Conservation (phyloP, 805 yeast species). For the Kazachstania taianensis region DNA sequence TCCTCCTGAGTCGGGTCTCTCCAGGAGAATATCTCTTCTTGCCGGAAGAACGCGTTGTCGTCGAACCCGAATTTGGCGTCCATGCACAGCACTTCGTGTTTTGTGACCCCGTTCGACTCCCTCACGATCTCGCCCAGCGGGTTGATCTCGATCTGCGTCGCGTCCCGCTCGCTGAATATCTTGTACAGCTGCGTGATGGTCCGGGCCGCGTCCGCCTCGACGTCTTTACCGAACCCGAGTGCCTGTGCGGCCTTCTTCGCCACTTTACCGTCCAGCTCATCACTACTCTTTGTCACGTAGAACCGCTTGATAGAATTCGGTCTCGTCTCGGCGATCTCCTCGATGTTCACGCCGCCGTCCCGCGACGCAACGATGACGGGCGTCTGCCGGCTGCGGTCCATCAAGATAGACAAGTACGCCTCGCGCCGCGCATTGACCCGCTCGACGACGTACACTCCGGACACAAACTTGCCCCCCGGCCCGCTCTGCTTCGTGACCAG, state of each 20-base stretch:
- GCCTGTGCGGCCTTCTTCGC: slow-evolving; percentile 70
- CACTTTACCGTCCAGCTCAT: slow-evolving; percentile 69
- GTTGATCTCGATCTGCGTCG: slow-evolving; percentile 97
- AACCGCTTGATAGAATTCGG: slow-evolving; percentile 89
- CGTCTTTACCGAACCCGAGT: slow-evolving; percentile 71
- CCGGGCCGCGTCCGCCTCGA: slow-evolving; percentile 78
- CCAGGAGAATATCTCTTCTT: slow-evolving; percentile 79
- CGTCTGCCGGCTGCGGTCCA: slow-evolving; percentile 85
- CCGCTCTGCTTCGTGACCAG: slow-evolving; percentile 98
- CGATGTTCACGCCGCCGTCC: slow-evolving; percentile 99
- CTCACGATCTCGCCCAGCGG: slow-evolving; percentile 88
- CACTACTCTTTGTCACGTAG: slow-evolving; percentile 55
- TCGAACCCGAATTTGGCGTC: slow-evolving; percentile 98
- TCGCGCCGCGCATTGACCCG: slow-evolving; percentile 90
- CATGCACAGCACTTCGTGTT: slow-evolving; percentile 89
- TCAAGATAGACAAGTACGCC: slow-evolving; percentile 86
- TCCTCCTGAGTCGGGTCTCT: slow-evolving; percentile 97
- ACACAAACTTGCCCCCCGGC: slow-evolving; percentile 90
- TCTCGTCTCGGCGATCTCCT: slow-evolving; percentile 87
- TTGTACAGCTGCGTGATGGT: slow-evolving; percentile 79
- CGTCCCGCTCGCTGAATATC: slow-evolving; percentile 84
- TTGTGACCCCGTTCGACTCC: slow-evolving; percentile 5
- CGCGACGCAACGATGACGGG: slow-evolving; percentile 93
- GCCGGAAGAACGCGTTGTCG: slow-evolving; percentile 93
- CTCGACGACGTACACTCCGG: slow-evolving; percentile 92